These are phyloP conservation scores for Geotrichum citri-aurantii DNA, from an alignment of 1,139 yeast species.

Conservation along the genomic window DNA sequence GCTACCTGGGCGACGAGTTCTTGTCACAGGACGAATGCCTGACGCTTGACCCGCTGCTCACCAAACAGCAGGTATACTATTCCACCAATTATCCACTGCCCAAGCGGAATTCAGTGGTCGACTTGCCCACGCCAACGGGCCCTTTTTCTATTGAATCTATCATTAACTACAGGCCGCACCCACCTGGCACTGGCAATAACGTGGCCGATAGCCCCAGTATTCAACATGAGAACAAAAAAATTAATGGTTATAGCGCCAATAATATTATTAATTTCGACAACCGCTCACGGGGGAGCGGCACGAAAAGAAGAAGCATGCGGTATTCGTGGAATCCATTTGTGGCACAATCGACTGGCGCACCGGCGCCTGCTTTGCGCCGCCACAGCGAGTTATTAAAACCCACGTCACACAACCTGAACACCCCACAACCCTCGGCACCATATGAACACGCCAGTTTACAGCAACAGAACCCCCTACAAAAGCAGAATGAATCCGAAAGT, in stretches of 20 bases:
- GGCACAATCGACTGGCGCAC: background rate
- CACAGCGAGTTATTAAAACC: background rate
- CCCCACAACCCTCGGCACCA: background rate
- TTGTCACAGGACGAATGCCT: constrained; percentile 6
- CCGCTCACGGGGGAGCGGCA: background rate
- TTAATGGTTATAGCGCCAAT: background rate
- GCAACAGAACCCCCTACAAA: too few species aligned
- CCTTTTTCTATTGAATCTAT: constrained; percentile 7
- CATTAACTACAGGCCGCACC: background rate
- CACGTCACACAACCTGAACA: background rate
- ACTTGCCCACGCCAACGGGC: constrained; percentile 6
- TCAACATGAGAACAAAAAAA: too few species aligned
- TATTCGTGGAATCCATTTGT: background rate
- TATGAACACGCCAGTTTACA: too few species aligned
- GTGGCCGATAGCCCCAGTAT: too few species aligned
- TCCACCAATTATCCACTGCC: background rate
- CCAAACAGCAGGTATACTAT: background rate
- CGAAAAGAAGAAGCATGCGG: background rate
- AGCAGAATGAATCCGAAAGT: constrained; percentile 7
- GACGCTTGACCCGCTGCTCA: constrained; percentile 1
- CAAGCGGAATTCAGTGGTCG: background rate
- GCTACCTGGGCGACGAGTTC: constrained; percentile 11
- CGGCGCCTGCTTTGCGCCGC: background rate
- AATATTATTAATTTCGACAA: background rate
- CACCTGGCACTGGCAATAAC: too few species aligned